Conservation (phyloP, 768 basidiomycete species). For the Naematelia encephala region DNA sequence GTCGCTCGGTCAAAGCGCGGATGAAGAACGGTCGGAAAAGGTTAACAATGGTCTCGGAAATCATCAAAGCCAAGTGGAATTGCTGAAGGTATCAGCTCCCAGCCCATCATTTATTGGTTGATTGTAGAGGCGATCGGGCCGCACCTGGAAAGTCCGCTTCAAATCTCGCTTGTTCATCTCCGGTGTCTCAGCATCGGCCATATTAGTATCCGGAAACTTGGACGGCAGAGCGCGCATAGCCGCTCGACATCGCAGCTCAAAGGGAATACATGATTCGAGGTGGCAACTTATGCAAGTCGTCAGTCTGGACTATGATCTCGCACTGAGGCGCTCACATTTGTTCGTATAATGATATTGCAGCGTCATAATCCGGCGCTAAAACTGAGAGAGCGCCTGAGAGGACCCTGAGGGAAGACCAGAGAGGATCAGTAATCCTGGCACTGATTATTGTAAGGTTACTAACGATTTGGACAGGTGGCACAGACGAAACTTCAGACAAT, state of each 20-base stretch:
- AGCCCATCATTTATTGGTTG: neutral
- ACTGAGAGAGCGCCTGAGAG: too few relatives aligned
- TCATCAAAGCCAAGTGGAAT: constrained; percentile 20
- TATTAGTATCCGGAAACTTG: constrained; percentile 17
- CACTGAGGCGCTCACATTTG: neutral
- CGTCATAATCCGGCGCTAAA: too few relatives aligned
- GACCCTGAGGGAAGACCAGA: too few relatives aligned
- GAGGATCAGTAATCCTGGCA: too few relatives aligned
- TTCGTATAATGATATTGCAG: too few relatives aligned
- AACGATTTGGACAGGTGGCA: too few relatives aligned
- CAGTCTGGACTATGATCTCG: neutral
- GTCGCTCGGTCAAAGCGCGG: constrained; percentile 21
- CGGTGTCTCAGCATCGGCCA: constrained; percentile 11
- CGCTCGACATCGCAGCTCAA: constrained; percentile 21
- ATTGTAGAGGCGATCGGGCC: too few relatives aligned
- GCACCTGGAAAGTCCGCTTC: constrained; percentile 16
- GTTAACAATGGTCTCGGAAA: constrained; percentile 25
- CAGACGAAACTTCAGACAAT: too few relatives aligned
- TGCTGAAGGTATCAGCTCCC: constrained; percentile 8
- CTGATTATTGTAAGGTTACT: too few relatives aligned
- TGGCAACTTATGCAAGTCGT: neutral
- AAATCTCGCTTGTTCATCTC: constrained; percentile 6
- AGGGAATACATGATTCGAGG: constrained; percentile 19
- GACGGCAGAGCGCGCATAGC: constrained; percentile 17
- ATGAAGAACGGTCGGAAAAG: constrained; percentile 30